Evolutionary conservation across 768 basidiomycete genomes (phyloP).

Genomic region (Hygrophoropsis aurantiaca): DNA sequence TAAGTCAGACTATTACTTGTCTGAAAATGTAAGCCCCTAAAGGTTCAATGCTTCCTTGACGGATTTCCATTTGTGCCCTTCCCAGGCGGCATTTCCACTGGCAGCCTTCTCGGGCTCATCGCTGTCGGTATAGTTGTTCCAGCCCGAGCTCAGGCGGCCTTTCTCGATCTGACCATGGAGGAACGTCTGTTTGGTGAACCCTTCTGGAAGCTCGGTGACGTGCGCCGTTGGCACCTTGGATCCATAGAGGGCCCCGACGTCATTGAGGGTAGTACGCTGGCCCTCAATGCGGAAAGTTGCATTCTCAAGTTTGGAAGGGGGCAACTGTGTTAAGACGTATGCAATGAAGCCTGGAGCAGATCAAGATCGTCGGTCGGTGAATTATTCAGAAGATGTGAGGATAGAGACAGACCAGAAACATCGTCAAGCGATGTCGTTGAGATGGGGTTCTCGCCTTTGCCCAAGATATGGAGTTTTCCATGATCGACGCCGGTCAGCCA

Average conservation of each 20-base stretch:
- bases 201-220: conserved; percentile 27
- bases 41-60: conserved; percentile 26
- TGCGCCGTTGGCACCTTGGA: conserved; percentile 19
- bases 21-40: conserved; percentile 6
- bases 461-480: conserved; percentile 31
- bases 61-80: conserved; percentile 32
- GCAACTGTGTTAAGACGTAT: conserved; percentile 31
- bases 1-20: too few relatives aligned
- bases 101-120: conserved; percentile 30
- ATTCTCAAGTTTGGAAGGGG: conserved; percentile 23
- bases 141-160: conserved; percentile 33
- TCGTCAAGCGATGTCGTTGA: conserved; percentile 35
- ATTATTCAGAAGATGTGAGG: conserved; percentile 1
- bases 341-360: conserved; percentile 31
- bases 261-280: conserved; percentile 25
- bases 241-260: conserved; percentile 28
- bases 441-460: conserved; percentile 27
- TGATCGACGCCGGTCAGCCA: conserved; percentile 25
- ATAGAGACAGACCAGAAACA: conserved; percentile 28
- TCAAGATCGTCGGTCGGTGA: neutral
- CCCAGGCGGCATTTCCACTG: conserved; percentile 32
- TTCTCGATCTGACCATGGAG: conserved; percentile 27
- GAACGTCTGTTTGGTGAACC: conserved; percentile 27
- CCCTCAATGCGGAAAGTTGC: conserved; percentile 36
- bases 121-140: conserved; percentile 28